phyloP scores from a whole-genome alignment of 1,284 basidiomycete genomes.

The Sanghuangporus sanghuang region DNA sequence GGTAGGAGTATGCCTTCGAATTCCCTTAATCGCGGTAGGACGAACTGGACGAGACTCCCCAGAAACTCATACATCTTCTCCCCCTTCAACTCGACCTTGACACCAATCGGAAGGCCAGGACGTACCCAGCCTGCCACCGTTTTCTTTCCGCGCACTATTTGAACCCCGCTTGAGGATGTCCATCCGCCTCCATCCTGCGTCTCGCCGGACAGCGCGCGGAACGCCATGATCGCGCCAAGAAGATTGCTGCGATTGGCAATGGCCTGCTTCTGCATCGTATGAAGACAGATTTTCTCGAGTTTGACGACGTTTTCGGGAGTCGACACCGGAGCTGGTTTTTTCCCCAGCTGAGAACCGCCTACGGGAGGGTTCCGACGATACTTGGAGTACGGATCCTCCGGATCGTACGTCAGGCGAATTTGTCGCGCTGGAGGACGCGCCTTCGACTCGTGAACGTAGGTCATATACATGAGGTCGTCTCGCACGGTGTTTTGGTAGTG shows the following conservation, averaged over 20 bases:
- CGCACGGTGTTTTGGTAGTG: constrained; percentile 84
- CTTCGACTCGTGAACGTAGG: constrained; percentile 72
- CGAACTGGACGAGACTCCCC: constrained; percentile 86
- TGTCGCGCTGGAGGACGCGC: constrained; percentile 48
- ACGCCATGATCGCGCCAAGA: constrained; percentile 81
- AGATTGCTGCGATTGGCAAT: constrained; percentile 72
- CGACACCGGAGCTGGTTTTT: constrained; percentile 59
- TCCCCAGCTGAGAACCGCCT: constrained; percentile 64
- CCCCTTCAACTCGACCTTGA: constrained; percentile 86
- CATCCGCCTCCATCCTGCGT: constrained; percentile 65
- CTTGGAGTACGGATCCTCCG: constrained; percentile 74
- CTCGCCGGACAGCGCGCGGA: constrained; percentile 87
- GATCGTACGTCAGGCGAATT: constrained; percentile 70
- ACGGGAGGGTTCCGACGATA: constrained; percentile 69
- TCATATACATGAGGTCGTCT: constrained; percentile 93
- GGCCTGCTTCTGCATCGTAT: constrained; percentile 81
- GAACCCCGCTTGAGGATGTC: constrained; percentile 68
- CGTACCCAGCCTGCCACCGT: constrained; percentile 86
- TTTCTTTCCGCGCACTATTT: constrained; percentile 76
- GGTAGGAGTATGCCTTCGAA: constrained; percentile 81
- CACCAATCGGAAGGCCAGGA: constrained; percentile 78
- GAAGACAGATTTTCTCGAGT: constrained; percentile 82
- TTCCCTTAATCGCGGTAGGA: constrained; percentile 88
- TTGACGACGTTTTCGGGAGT: constrained; percentile 64
- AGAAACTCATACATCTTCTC: constrained; percentile 94